Evolutionary conservation across 2,329 filamentous ascomycete genomes (phyloP), one percentile per base, ranked within the genome.

Genomic region (Chalara sp.): DNA sequence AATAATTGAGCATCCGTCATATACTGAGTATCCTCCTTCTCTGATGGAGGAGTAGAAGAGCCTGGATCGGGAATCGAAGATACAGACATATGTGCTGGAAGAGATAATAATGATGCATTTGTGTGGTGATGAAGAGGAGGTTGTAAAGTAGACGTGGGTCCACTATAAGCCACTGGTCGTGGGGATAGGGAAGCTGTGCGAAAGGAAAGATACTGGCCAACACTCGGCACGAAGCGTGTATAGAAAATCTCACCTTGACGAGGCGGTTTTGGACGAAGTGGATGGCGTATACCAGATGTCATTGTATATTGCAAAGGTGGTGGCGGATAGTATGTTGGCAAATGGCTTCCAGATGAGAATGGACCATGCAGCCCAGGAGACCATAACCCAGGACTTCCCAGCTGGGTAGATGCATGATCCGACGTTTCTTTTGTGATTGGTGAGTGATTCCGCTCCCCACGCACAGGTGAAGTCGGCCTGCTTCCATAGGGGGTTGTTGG

Each of bases 181-280:
- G 79, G 66, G 33, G 84, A 84, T 5, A 86, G 70, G 0, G 85
- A 88, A 0, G 91, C 90, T 0, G 93, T 84, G 21, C 93, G 84
- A 70, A 99, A 95, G 0, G 89, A 91, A 6, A 99, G 77, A 58
- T 91, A 96, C 65, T 95, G 88, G 5, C 80, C 80, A 2, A 91
- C 72, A 44, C 86, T 92, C 0, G 89, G 89, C 12, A 97, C 76
- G 65, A 86, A 96, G 49, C 93, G 86, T 0, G 84, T 86, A 67
- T 99, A 99, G 62, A 99, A 92, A 0, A 88, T 82, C 62, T 96
- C 89, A 11, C 90, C 90, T 75, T 95, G 90, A 3, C 88, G 83
- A 1, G 90, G 89, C 0, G 92, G 90, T 65, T 95, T 96, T 1
- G 89, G 86, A 0, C 93, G 83, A 41, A 95, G 73, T 0, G 93